These are phyloP conservation scores for Cerioporus squamosus DNA, from an alignment of 1,284 basidiomycete species.

Conservation along the genomic window DNA sequence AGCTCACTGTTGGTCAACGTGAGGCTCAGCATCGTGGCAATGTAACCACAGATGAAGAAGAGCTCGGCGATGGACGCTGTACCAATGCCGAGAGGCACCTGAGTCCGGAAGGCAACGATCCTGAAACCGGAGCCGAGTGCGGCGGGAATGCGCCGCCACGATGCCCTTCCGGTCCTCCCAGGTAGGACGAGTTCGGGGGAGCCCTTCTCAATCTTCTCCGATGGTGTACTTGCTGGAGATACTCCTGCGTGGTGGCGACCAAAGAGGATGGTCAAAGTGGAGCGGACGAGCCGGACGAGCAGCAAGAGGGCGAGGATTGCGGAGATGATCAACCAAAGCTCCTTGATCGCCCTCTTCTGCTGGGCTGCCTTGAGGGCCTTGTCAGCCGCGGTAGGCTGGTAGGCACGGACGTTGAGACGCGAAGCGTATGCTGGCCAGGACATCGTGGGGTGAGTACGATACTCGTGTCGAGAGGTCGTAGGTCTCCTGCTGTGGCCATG, in stretches of 20 bases:
- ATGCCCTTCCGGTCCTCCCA: conserved; percentile 27
- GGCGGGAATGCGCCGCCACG: conserved; percentile 37
- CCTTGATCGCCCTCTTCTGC: conserved; percentile 34
- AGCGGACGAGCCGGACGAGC: conserved; percentile 36
- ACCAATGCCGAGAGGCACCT: conserved; percentile 43
- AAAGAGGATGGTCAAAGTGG: conserved; percentile 24
- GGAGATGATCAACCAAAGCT: conserved; percentile 43
- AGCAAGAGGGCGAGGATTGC: conserved; percentile 44
- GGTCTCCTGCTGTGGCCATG: neutral
- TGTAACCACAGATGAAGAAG: conserved; percentile 47
- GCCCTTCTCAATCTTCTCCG: conserved; percentile 25
- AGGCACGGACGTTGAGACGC: conserved; percentile 18
- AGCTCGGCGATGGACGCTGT: conserved; percentile 45
- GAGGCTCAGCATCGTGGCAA: conserved; percentile 44
- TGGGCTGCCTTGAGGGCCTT: conserved; percentile 30
- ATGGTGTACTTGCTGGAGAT: neutral
- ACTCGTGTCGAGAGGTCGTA: conserved; percentile 12
- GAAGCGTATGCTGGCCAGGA: conserved; percentile 14
- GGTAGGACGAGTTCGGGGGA: conserved; percentile 23
- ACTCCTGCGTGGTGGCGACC: conserved; percentile 1
- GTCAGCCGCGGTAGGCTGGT: conserved; percentile 31
- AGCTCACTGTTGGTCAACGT: conserved; percentile 49
- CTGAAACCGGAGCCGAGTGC: conserved; percentile 45
- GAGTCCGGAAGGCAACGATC: conserved; percentile 46
- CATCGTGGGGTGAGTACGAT: conserved; percentile 17